Base-by-base conservation (phyloP, 2,329 filamentous ascomycete genomes). In the Amauroascus verrucosus region DNA sequence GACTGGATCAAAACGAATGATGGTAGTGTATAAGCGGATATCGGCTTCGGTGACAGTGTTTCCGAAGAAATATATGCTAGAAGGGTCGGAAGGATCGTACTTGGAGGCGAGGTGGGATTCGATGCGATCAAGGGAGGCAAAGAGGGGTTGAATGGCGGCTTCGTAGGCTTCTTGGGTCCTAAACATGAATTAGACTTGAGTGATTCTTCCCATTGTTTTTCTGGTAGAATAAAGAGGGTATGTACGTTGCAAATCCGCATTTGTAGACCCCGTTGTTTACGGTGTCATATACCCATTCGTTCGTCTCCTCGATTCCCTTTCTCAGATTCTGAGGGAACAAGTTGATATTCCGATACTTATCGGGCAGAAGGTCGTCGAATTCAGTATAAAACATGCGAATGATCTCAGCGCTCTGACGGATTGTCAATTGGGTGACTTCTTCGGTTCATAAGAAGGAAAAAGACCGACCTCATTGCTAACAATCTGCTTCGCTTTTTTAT, bases 341-440 rank as follows among this genome's bases (percentile, higher is more conserved):
- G 44, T 84, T 79, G 4, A 90, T 66, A 1, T 71, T 68, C 55
- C 77, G 77, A 65, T 80, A 78, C 64, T 83, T 67, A 1, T 77
- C 74, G 0, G 78, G 77, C 22, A 90, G 66, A 33, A 87, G 65
- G 58, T 80, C 77, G 67, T 97, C 83, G 65, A 97, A 97, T 67
- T 82, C 86, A 40, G 77, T 78, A 65, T 86, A 86, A 57, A 96
- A 75, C 86, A 95, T 95, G 65, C 90, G 83, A 67, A 95, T 83
- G 66, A 96, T 95, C 73, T 96, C 90, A 60, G 84, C 83, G 69
- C 85, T 75, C 70, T 72, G 57, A 11, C 32, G 30, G 14, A 13
- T 14, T 16, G 22, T 47, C n/a, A 55, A 18, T n/a, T 37, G 8
- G 30, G 11, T 20, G 9, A 37, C n/a, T n/a, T 51, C 38, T 9